Evolutionary conservation across 1,284 basidiomycete genomes (phyloP), one percentile per base, ranked within the genome.

Genomic region (Mycosarcoma maydis): DNA sequence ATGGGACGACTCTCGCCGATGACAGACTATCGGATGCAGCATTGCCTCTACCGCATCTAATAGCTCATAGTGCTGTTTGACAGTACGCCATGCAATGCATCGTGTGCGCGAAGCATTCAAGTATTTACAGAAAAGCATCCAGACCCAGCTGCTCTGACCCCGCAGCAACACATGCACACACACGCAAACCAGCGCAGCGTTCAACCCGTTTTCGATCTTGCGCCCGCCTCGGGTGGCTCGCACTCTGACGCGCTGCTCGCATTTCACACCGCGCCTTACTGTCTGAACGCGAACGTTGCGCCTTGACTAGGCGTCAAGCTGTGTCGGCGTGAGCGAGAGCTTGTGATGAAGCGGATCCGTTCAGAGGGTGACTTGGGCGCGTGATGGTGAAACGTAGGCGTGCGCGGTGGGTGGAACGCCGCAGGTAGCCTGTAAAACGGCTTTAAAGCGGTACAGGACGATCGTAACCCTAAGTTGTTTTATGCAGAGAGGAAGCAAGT

Each of bases 391-490:
- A 32, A 19, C 5, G 16, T 14, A 19, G n/a, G 19, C 16, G 17
- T 11, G 2, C 6, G 22, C 19, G 4, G 13, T 22, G 17, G 19
- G 32, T 41, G n/a, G 37, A 26, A 22, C 1, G 14, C 16, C 7
- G 14, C 23, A 34, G 51, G 56, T 56, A 58, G 52, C 37, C 42
- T 19, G 27, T 2, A 17, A 13, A 20, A 16, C 6, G 37, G 52
- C 44, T 67, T 62, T 47, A 53, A 72, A 67, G 69, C 24, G 69
- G 69, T 72, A 27, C 27, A 43, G 23, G 69, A 72, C 69, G 69
- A 72, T 72, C 69, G 62, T 72, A 72, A 72, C 69, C 69, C 69
- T 72, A 72, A 72, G 69, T 72, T 72, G 39, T 27, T 60, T 43
- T 17, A 22, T 11, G 59, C 57, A 37, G 50, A 48, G 45, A 20